Percentiles rank a stretch among this genome's conserved stretches.
These are phyloP conservation scores for Trichosporon sp. DNA, from an alignment of 1,284 basidiomycete species.

Conservation along the genomic window DNA sequence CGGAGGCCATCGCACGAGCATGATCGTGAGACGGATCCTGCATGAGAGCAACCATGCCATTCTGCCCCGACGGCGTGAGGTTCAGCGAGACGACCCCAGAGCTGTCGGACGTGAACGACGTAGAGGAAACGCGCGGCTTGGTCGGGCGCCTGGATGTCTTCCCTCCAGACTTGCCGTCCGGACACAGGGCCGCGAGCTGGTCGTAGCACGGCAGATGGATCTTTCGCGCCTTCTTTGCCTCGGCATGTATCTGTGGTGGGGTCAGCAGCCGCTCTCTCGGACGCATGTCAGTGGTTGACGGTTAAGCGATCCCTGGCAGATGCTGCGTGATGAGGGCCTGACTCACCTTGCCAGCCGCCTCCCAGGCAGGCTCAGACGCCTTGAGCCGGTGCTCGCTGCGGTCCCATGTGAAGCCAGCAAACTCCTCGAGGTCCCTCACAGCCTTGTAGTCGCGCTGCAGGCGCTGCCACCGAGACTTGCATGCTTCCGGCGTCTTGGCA, in stretches of 20 bases:
- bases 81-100: constrained; percentile 20
- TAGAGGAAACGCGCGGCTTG: constrained; percentile 16
- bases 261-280: constrained; percentile 3
- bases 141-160: constrained; percentile 6
- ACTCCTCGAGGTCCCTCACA: constrained; percentile 32
- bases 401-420: constrained; percentile 37
- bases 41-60: constrained; percentile 3
- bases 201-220: constrained; percentile 40
- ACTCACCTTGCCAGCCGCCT: constrained; percentile 27
- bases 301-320: neutral
- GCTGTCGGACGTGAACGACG: constrained; percentile 20
- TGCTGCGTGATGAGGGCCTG: neutral
- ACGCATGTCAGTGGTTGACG: neutral
- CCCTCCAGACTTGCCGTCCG: constrained; percentile 8
- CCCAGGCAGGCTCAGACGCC: constrained; percentile 33
- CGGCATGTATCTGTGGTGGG: constrained; percentile 13
- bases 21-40: constrained; percentile 8
- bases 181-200: constrained; percentile 31
- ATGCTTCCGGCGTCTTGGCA: constrained; percentile 44
- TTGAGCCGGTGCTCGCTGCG: constrained; percentile 24
- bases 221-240: constrained; percentile 35
- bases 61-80: constrained; percentile 9
- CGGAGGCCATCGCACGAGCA: neutral
- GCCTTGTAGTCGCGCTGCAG: constrained; percentile 42
- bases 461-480: constrained; percentile 44